A percentile compares a stretch with the other conserved stretches of the same genome.
phyloP scores from a whole-genome alignment of 257 asterid genomes.

The Solanum rostratum region DNA sequence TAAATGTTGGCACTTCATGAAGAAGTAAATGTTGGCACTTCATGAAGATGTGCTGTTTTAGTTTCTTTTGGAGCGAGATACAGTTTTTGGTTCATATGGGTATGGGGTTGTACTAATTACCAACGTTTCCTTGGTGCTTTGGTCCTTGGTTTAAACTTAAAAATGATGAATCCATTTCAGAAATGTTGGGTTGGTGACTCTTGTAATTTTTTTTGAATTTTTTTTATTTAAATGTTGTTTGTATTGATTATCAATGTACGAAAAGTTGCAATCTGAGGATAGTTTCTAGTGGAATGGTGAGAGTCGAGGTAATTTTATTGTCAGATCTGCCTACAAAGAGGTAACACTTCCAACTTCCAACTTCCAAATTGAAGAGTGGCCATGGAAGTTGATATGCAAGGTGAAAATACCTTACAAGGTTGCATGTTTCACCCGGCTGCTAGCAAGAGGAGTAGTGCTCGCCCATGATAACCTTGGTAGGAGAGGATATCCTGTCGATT shows the following conservation, averaged over 20 bases:
- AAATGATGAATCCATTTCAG: not conserved
- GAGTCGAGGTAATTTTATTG: too few species aligned
- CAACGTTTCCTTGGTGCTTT: not conserved
- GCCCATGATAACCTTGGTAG: too few species aligned
- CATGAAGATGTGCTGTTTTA: not conserved
- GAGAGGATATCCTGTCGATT: too few species aligned
- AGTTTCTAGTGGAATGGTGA: too few species aligned
- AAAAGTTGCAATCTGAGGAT: too few species aligned
- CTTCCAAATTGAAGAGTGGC: too few species aligned
- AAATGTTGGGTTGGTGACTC: not conserved
- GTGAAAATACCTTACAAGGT: too few species aligned
- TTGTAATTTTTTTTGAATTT: not conserved
- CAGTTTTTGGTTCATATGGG: not conserved
- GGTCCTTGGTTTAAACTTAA: not conserved
- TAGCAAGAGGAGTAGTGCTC: too few species aligned
- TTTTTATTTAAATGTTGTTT: not conserved
- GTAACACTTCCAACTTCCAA: too few species aligned
- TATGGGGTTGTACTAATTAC: not conserved
- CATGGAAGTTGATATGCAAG: too few species aligned
- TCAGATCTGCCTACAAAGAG: too few species aligned
- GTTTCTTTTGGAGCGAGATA: not conserved
- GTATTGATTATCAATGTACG: not conserved
- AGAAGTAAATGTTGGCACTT: not conserved
- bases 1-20: not conserved
- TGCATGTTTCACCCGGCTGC: too few species aligned